A percentile compares a stretch with the other conserved stretches of the same genome.
phyloP scores from a whole-genome alignment of 257 asterid genomes.

The Salvia splendens region DNA sequence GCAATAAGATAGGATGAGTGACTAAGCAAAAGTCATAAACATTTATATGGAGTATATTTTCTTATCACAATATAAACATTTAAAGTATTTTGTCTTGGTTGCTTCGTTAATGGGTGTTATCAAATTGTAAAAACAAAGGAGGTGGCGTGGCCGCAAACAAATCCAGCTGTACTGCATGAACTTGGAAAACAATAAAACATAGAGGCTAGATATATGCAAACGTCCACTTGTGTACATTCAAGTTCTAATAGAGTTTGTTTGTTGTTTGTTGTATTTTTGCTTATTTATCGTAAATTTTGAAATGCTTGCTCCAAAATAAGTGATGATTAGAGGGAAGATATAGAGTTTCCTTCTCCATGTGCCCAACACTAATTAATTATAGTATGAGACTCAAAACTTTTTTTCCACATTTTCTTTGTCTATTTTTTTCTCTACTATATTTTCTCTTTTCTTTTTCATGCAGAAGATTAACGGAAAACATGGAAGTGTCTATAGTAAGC shows the following conservation, averaged over 20 bases:
- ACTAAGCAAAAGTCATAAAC: background rate
- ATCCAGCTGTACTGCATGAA: background rate
- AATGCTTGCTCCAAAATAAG: background rate
- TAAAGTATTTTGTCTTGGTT: too few species aligned
- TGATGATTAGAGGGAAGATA: background rate
- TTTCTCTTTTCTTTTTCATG: too few species aligned
- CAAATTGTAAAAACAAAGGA: background rate
- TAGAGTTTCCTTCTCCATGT: too few species aligned
- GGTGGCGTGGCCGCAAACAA: background rate
- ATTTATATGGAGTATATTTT: too few species aligned
- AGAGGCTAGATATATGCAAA: background rate
- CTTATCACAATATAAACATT: too few species aligned
- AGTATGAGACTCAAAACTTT: too few species aligned
- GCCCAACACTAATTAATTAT: too few species aligned
- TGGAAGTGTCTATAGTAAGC: background rate
- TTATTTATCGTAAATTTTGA: too few species aligned
- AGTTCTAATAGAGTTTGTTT: background rate
- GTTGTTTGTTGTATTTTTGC: too few species aligned
- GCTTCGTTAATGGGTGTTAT: too few species aligned
- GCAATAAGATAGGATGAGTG: background rate
- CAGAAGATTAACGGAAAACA: background rate
- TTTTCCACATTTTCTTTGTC: background rate
- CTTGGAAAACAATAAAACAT: slow-evolving; percentile 18
- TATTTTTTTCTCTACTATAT: too few species aligned
- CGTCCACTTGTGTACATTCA: background rate